Conservation (phyloP, 352 stramenopile genomes). For the Globisporangium emineosum region DNA sequence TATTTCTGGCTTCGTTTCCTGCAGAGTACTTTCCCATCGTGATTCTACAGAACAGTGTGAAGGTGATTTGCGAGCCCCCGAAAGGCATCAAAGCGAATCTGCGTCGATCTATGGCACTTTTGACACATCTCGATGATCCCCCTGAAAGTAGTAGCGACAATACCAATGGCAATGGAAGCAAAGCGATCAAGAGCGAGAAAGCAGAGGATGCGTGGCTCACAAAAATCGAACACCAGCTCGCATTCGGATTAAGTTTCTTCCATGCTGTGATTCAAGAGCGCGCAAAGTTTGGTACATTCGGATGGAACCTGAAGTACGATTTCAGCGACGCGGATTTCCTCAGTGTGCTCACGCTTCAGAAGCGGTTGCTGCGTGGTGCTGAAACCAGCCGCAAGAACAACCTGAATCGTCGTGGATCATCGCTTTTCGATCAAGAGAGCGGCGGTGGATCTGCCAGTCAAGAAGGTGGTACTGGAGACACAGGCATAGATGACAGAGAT, state of each 20-base stretch:
- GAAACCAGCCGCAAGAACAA: neutral
- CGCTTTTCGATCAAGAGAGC: slow-evolving; percentile 1
- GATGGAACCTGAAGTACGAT: slow-evolving; percentile 78
- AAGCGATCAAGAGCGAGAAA: neutral
- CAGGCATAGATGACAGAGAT: slow-evolving; percentile 10
- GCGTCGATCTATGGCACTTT: slow-evolving; percentile 55
- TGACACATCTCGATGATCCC: slow-evolving; percentile 15
- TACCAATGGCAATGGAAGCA: neutral
- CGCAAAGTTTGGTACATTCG: slow-evolving; percentile 66
- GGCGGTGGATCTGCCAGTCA: neutral
- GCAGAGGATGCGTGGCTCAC: slow-evolving; percentile 12
- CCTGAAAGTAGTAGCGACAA: neutral
- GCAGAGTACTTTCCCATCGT: slow-evolving; percentile 65
- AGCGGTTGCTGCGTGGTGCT: slow-evolving; percentile 33
- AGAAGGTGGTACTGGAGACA: neutral
- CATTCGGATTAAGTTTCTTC: slow-evolving; percentile 77
- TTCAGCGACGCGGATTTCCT: slow-evolving; percentile 79
- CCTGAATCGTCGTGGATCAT: neutral
- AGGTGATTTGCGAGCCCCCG: slow-evolving; percentile 77
- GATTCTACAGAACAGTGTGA: slow-evolving; percentile 73
- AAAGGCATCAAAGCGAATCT: slow-evolving; percentile 74
- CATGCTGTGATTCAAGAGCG: slow-evolving; percentile 76
- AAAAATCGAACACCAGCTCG: slow-evolving; percentile 46
- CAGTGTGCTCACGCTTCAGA: slow-evolving; percentile 61
- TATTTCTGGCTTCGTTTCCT: slow-evolving; percentile 73